These are phyloP conservation scores for Nakaseomyces nivariensis DNA, from an alignment of 1,139 yeast genomes.

Conservation along the genomic window DNA sequence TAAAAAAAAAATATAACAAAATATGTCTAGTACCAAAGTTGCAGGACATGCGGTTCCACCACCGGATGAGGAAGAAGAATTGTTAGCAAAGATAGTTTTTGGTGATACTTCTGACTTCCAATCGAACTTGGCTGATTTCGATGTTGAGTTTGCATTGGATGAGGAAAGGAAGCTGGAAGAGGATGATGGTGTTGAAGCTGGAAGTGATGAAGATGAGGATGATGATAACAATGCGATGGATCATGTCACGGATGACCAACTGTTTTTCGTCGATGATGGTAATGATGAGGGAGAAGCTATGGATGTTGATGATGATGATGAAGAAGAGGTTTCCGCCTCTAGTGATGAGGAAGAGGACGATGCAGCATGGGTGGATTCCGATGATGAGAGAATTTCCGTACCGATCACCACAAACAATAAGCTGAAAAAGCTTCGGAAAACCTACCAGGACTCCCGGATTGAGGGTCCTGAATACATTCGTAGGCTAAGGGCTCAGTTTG, in stretches of 20 bases:
- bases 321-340: conserved; percentile 25
- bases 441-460: conserved; percentile 49
- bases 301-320: conserved; percentile 26
- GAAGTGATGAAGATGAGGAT: conserved; percentile 27
- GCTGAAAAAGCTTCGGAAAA: conserved; percentile 60
- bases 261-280: conserved; percentile 57
- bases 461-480: conserved; percentile 57
- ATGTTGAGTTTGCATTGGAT: conserved; percentile 41
- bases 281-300: conserved; percentile 19
- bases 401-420: conserved; percentile 52
- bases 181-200: conserved; percentile 28
- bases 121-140: conserved; percentile 47
- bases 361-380: conserved; percentile 86
- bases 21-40: not conserved
- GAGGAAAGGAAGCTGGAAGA: conserved; percentile 35
- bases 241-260: conserved; percentile 44
- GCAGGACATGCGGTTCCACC: conserved; percentile 35
- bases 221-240: conserved; percentile 22
- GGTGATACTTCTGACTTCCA: conserved; percentile 83
- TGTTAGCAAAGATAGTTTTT: conserved; percentile 74
- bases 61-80: conserved; percentile 75
- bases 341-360: conserved; percentile 33
- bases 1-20: not conserved
- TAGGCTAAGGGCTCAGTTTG: conserved; percentile 76
- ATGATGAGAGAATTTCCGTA: conserved; percentile 65